A percentile compares a stretch with the other conserved stretches of the same genome.
Evolutionary conservation across 2,329 filamentous ascomycete species (phyloP).

Genomic region (Trichophaea hybrida): DNA sequence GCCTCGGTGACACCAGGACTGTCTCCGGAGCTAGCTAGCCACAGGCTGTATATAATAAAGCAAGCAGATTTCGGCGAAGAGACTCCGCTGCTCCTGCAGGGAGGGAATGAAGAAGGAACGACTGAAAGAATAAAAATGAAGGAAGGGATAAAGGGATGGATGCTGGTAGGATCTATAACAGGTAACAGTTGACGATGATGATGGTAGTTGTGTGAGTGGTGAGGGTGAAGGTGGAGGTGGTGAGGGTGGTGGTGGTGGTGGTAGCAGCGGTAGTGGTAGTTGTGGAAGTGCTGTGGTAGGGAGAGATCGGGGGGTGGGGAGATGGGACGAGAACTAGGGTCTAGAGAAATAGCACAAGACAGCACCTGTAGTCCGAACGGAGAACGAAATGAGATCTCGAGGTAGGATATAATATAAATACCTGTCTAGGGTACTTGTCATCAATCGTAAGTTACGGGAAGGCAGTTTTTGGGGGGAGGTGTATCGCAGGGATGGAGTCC

Average conservation of each 20-base stretch:
- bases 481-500: too few species aligned
- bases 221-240: constrained; percentile 9
- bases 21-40: constrained; percentile 2
- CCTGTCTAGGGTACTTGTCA: not conserved
- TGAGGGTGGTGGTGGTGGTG: constrained; percentile 3
- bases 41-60: not conserved
- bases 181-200: not conserved
- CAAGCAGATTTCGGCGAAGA: not conserved
- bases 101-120: not conserved
- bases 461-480: too few species aligned
- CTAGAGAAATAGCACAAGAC: not conserved
- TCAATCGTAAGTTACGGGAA: not conserved
- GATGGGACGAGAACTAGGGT: constrained; percentile 1
- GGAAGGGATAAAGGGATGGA: not conserved
- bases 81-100: constrained; percentile 1
- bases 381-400: not conserved
- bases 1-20: constrained; percentile 1
- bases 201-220: not conserved
- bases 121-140: not conserved
- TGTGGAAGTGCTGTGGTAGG: not conserved
- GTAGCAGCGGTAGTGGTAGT: not conserved
- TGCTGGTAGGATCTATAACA: not conserved
- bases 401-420: not conserved
- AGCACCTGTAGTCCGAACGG: not conserved
- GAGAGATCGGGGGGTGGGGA: not conserved